phyloP scores from a whole-genome alignment of 169 alveolate genomes.

The Perkinsus olseni region DNA sequence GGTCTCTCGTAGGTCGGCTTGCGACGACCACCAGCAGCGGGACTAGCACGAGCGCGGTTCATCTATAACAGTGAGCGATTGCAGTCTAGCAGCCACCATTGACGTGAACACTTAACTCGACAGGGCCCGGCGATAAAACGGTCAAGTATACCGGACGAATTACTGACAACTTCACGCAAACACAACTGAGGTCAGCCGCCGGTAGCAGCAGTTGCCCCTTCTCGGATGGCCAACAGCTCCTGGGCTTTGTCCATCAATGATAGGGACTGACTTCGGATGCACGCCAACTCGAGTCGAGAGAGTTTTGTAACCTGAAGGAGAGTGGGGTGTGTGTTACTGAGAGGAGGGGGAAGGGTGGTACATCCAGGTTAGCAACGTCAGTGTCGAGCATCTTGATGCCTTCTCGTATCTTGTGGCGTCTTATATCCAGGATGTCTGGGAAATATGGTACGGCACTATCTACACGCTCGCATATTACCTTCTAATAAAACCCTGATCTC shows the following conservation, averaged over 20 bases:
- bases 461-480: neutral
- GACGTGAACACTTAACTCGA: too few species aligned
- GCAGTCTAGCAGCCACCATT: too few species aligned
- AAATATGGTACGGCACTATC: neutral
- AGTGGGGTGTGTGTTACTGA: too few species aligned
- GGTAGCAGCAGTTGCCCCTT: neutral
- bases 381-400: neutral
- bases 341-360: neutral
- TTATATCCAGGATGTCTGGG: neutral
- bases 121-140: too few species aligned
- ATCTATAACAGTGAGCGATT: neutral
- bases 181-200: neutral
- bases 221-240: neutral
- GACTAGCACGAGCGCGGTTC: slow-evolving; percentile 2
- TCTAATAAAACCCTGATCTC: neutral
- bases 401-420: neutral
- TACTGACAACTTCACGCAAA: neutral
- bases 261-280: neutral
- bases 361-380: neutral
- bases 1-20: slow-evolving; percentile 32
- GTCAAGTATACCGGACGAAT: too few species aligned
- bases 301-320: neutral
- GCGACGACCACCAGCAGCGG: slow-evolving; percentile 6
- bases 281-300: neutral
- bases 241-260: neutral